Evolutionary conservation across 176 grass and related monocot species (phyloP).

Genomic region (Tillandsia fasciculata): DNA sequence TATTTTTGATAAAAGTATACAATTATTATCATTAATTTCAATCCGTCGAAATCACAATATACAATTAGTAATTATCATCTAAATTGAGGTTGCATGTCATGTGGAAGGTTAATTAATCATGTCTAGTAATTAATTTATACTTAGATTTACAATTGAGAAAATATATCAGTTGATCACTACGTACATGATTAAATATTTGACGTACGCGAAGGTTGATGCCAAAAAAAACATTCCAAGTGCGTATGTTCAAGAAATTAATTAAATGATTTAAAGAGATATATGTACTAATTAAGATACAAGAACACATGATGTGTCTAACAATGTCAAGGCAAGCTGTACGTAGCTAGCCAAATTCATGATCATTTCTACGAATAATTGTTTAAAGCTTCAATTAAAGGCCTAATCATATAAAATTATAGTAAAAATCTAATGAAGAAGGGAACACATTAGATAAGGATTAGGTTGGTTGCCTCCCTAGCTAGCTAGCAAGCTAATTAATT

Average conservation of each 20-base stretch:
- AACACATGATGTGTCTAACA: background rate
- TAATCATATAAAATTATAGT: no score
- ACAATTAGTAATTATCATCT: background rate
- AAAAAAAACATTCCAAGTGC: background rate
- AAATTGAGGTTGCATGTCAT: background rate
- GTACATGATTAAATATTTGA: background rate
- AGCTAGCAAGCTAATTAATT: no score
- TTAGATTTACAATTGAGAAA: background rate
- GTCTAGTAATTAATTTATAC: background rate
- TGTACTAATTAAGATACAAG: background rate
- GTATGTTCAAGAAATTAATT: background rate
- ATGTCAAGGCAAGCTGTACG: no score
- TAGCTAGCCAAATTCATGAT: no score
- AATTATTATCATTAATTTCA: no score
- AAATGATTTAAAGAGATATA: no score
- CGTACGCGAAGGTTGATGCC: background rate
- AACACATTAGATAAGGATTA: no score
- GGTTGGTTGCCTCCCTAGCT: no score
- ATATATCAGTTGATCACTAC: background rate
- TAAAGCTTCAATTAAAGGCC: no score
- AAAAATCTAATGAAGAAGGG: no score
- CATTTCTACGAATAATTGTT: no score
- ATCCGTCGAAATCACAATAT: background rate
- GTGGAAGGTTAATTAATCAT: background rate
- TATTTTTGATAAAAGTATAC: no score